These are phyloP conservation scores for Umbelopsis isabellina DNA, from an alignment of 192 early-diverging fungal species.

Conservation along the genomic window DNA sequence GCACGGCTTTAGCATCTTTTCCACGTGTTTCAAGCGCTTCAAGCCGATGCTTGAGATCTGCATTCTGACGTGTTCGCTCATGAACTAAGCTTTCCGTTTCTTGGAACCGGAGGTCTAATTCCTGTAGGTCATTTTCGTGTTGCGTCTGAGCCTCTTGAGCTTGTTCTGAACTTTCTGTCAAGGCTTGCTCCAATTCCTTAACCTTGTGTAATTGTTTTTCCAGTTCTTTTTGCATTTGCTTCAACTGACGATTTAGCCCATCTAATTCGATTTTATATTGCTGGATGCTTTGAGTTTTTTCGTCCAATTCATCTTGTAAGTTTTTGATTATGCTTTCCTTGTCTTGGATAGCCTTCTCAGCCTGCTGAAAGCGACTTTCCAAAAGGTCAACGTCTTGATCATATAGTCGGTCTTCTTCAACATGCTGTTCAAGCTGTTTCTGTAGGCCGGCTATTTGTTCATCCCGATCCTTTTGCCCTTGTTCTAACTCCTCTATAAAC, in stretches of 20 bases:
- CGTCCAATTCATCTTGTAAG: slow-evolving; percentile 1
- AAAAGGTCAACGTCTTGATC: slow-evolving; percentile 16
- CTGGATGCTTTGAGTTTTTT: background rate
- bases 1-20: background rate
- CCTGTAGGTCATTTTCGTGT: slow-evolving; percentile 17
- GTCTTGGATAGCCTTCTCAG: slow-evolving; percentile 19
- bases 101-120: slow-evolving; percentile 6
- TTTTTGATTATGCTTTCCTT: slow-evolving; percentile 7
- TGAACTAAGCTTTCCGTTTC: slow-evolving; percentile 18
- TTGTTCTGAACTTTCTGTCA: slow-evolving; percentile 4
- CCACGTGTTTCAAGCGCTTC: slow-evolving; percentile 6
- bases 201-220: slow-evolving; percentile 21
- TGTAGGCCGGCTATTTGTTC: slow-evolving; percentile 1
- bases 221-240: slow-evolving; percentile 10
- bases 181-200: slow-evolving; percentile 12
- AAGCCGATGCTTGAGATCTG: slow-evolving; percentile 4
- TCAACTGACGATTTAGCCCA: background rate
- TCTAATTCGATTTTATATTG: background rate
- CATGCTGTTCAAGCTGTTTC: slow-evolving; percentile 14
- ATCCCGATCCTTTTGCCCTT: slow-evolving; percentile 19
- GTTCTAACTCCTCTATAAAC: slow-evolving; percentile 4
- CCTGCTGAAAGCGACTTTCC: slow-evolving; percentile 23
- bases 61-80: slow-evolving; percentile 24
- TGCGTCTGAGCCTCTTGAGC: slow-evolving; percentile 13
- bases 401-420: slow-evolving; percentile 15